Evolutionary conservation across 331 rosid genomes (phyloP), one percentile per base, ranked within the genome.

Genomic region (Acacia concinna): DNA sequence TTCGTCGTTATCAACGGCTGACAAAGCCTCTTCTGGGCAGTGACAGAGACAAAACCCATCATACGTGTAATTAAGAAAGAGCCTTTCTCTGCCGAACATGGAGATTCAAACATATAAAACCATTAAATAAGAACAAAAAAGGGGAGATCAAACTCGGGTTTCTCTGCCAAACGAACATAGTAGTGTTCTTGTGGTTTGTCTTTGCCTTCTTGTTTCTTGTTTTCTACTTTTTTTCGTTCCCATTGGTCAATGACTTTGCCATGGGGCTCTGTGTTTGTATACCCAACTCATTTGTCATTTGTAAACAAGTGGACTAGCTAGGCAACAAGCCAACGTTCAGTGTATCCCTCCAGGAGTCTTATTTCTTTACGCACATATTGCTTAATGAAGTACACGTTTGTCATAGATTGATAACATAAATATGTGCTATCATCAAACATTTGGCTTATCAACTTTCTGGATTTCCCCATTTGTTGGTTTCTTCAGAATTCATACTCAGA

Each of bases 1-100:
- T 43, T 80, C 87, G n/a, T n/a, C n/a, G n/a, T n/a, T n/a, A 77
- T 54, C 88, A 18, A 68, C 69, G 0, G 52, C 30, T 27, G 34
- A 78, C 46, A 73, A 85, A n/a, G 23, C 8, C 23, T 73, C 32
- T 34, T 64, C 68, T 70, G 74, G n/a, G 52, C 75, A 65, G 35
- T 87, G 59, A 85, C 75, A 65, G 35, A 85, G 59, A 85, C 31
- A 32, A 6, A 52, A 44, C 28, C 10, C 25, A 52, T 47, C n/a
- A n/a, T n/a, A n/a, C n/a, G 54, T 17, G 17, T 4, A 8, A 47
- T 6, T 15, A 20, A 14, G 4, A 0, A 21, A 8, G 30, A 21
- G 62, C 30, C 62, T 54, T 15, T 54, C 62, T 54, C 62, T 23
- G 0, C 25, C 2, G 62, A 52, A 52, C 20, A 52, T 52, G 59